Base-by-base conservation (phyloP, 2,329 filamentous ascomycete species). In the Claviceps cyperi region DNA sequence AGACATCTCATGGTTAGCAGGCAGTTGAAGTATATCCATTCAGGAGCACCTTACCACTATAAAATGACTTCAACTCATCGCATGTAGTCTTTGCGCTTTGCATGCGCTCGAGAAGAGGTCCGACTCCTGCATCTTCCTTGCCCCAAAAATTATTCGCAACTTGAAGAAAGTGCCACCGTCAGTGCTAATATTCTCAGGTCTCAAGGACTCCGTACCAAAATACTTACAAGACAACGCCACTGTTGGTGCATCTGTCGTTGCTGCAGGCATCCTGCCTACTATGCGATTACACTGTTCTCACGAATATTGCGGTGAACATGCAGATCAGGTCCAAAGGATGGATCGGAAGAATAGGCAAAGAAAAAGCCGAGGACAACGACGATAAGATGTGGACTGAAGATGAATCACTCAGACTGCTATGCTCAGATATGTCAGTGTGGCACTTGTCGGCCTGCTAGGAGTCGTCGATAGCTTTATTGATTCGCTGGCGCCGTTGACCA, bases 111-210 rank as follows among this genome's bases (percentile, higher is more conserved):
- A 98, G 77, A 62, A 98, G 79, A 52, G 92, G 94, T 44, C 77
- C 76, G 62, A 98, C 90, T 64, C 92, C 94, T 48, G 91, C 92
- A 74, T 98, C 92, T 66, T 97, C 91, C 74, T 94, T 97, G 56
- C 92, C 92, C 92, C 92, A 98, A 69, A 98, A 98, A 66, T 98
- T 98, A 72, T 98, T 98, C 61, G 92, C 91, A 72, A 98, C 90
- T 90, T 32, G 15, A 22, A 32, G 19, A 37, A 3, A 47, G 15
- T n/a, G 28, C 5, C 15, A 11, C 2, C 3, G 9, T 51, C 41
- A 51, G 50, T 35, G 24, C 3, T 5, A 19, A 7, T 13, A 19
- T 7, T 15, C 35, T 11, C 21, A 5, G 28, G 3, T n/a, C 1
- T 21, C 15, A 36, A 21, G n/a, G 5, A 22, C n/a, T 24, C 9